Conservation (phyloP, 1,284 basidiomycete genomes). For the Naganishia liquefaciens region DNA sequence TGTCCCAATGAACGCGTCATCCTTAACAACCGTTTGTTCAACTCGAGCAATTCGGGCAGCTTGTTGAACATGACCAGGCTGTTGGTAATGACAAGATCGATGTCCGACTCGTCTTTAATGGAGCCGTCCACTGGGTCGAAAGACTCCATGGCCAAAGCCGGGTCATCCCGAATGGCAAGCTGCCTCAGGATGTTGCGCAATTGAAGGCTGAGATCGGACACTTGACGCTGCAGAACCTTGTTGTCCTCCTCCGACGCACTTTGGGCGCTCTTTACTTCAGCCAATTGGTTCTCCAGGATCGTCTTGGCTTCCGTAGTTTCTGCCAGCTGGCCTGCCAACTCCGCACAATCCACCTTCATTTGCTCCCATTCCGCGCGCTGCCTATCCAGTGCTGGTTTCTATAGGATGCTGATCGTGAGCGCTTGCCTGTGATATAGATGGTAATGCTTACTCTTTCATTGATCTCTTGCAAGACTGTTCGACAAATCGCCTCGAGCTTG, state of each 20-base stretch:
- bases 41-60: conserved; percentile 76
- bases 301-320: conserved; percentile 43
- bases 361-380: conserved; percentile 83
- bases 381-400: conserved; percentile 84
- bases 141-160: conserved; percentile 70
- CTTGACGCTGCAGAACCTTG: conserved; percentile 69
- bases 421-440: neutral
- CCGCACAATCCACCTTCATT: conserved; percentile 70
- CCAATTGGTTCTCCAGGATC: conserved; percentile 14
- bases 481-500: conserved; percentile 70
- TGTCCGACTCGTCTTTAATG: conserved; percentile 55
- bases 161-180: conserved; percentile 76
- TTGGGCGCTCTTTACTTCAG: conserved; percentile 57
- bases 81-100: conserved; percentile 78
- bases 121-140: conserved; percentile 60
- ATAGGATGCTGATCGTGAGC: neutral
- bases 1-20: conserved; percentile 76
- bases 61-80: conserved; percentile 85
- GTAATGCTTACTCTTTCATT: conserved; percentile 70
- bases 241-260: conserved; percentile 66
- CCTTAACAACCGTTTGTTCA: conserved; percentile 84
- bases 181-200: conserved; percentile 77
- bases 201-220: conserved; percentile 84
- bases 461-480: conserved; percentile 64
- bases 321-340: conserved; percentile 76